Base-by-base conservation (phyloP, 1,139 yeast species). In the Schwanniomyces etchellsii region DNA sequence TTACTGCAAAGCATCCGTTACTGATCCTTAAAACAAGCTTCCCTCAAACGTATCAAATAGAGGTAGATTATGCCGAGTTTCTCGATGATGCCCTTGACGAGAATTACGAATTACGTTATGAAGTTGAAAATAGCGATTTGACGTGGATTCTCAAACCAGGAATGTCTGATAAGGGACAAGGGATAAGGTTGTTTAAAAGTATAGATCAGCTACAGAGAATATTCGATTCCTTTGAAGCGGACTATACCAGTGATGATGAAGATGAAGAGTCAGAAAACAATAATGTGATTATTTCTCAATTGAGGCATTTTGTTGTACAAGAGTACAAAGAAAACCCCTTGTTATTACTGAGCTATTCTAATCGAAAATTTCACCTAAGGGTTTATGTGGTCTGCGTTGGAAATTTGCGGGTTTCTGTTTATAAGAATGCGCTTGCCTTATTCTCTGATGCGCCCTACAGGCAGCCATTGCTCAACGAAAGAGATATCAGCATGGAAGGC, bases 161-260 rank as follows among this genome's bases (percentile, higher is more conserved):
- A 42, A 88, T 91, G 96, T 82, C 95, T 47, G 98, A 91, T 48
- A 81, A 91, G 50, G 98, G 96, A 7, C 96, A 91, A 52, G 98
- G 98, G 0, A 88, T 91, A 27, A 64, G 96, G 29, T 56, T 91
- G 1, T 91, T 91, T 59, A 69, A 69, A 32, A 80, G 89, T 0
- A 64, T 86, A 20, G 84, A 77, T 9, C 94, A 88, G 44, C 61
- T 91, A 32, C 96, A 89, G 50, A 70, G 57, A 2, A 80, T 89
- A 7, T 91, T 91, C 52, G 82, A 91, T 47, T 77, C 82, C 5
- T 86, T 86, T 55, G 96, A 88, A 44, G 91, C 79, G 40, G 81
- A 66, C 10, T 70, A 60, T 3, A 70, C 64, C 2, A 18, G 21
- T n/a, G 84, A 75, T 25, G 81, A 70, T 6, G 64, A 51, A 3